phyloP scores from a whole-genome alignment of 2,329 filamentous ascomycete genomes.

The Diplodia mutila region DNA sequence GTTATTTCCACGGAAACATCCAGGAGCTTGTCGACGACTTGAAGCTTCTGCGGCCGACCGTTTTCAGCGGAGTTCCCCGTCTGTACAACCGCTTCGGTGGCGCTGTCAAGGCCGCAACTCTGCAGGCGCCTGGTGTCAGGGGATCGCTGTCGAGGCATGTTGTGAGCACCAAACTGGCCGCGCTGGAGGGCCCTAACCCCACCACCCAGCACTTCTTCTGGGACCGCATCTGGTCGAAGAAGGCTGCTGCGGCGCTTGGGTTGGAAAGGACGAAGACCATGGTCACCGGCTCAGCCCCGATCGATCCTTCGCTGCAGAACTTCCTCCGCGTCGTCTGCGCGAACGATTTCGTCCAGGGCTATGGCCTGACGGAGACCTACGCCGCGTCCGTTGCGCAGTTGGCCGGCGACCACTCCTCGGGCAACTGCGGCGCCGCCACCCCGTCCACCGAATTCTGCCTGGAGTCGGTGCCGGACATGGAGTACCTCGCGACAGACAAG shows the following conservation, averaged over 20 bases:
- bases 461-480: constrained; percentile 88
- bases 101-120: constrained; percentile 76
- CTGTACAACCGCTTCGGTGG: constrained; percentile 89
- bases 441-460: constrained; percentile 75
- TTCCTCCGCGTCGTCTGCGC: constrained; percentile 85
- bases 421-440: constrained; percentile 78
- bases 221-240: constrained; percentile 87
- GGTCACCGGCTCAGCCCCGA: constrained; percentile 86
- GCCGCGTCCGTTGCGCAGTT: constrained; percentile 74
- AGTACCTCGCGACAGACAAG: constrained; percentile 86
- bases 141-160: constrained; percentile 81
- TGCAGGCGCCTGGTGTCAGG: constrained; percentile 78
- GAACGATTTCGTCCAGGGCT: constrained; percentile 82
- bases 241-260: constrained; percentile 81
- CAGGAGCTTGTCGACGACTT: constrained; percentile 85
- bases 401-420: constrained; percentile 70
- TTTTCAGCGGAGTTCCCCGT: constrained; percentile 85
- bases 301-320: constrained; percentile 84
- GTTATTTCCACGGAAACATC: constrained; percentile 94
- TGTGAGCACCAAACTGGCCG: constrained; percentile 77
- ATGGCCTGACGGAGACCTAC: constrained; percentile 92
- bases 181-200: constrained; percentile 75
- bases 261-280: constrained; percentile 73
- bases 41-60: constrained; percentile 81
- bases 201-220: constrained; percentile 78